Evolutionary conservation across 1,284 basidiomycete genomes (phyloP).

Genomic region (Apiotrichum gamsii): DNA sequence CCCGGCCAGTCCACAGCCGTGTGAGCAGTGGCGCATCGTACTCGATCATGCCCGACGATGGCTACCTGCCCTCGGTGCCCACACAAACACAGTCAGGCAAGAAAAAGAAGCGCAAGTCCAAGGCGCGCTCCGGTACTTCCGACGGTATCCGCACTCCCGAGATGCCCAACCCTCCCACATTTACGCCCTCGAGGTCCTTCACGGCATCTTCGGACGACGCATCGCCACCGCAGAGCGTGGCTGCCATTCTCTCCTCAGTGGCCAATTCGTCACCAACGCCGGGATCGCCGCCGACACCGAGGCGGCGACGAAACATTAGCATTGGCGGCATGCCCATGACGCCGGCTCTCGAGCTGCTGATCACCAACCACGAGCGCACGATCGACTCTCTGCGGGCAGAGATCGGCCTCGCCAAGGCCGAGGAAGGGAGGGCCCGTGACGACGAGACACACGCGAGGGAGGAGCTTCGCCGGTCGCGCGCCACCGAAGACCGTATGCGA

Average conservation of each 20-base stretch:
- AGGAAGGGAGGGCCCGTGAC: conserved; percentile 37
- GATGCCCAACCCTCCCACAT: background rate
- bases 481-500: conserved; percentile 28
- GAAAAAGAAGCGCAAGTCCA: conserved; percentile 36
- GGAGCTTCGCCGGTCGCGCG: conserved; percentile 22
- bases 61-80: conserved; percentile 24
- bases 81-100: conserved; percentile 1
- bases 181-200: background rate
- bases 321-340: conserved; percentile 20
- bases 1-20: conserved; percentile 1
- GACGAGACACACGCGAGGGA: conserved; percentile 28
- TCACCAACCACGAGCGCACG: conserved; percentile 32
- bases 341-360: conserved; percentile 24
- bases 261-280: background rate
- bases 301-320: conserved; percentile 23
- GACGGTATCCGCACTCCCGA: background rate
- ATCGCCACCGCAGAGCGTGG: background rate
- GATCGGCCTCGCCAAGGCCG: conserved; percentile 37
- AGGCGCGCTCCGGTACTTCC: conserved; percentile 3
- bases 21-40: conserved; percentile 4
- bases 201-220: conserved; percentile 11
- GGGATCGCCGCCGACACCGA: conserved; percentile 3
- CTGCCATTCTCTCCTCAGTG: background rate
- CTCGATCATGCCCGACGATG: conserved; percentile 38
- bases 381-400: conserved; percentile 39